These are phyloP conservation scores for Fusarium sambucinum DNA, from an alignment of 2,329 filamentous ascomycete genomes.

Conservation along the genomic window DNA sequence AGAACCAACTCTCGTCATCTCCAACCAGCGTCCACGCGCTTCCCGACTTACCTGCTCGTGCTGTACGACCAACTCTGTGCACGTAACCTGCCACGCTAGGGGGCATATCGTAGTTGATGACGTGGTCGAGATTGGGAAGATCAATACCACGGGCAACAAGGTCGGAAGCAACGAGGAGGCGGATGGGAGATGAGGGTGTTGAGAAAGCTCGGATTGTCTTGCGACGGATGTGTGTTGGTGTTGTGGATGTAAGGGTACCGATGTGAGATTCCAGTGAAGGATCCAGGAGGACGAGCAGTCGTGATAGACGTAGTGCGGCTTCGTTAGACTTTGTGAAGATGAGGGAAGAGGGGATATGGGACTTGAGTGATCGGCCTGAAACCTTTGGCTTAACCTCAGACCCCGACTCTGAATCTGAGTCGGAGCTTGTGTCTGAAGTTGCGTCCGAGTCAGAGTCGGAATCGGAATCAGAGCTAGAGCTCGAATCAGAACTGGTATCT, in stretches of 20 bases:
- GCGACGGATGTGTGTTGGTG: slow-evolving; percentile 76
- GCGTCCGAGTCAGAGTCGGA: slow-evolving; percentile 48
- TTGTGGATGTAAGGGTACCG: slow-evolving; percentile 81
- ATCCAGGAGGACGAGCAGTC: slow-evolving; percentile 77
- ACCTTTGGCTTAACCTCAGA: slow-evolving; percentile 41
- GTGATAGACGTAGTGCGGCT: slow-evolving; percentile 84
- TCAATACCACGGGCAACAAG: slow-evolving; percentile 94
- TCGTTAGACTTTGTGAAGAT: slow-evolving; percentile 95
- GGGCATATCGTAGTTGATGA: slow-evolving; percentile 95
- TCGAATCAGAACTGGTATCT: slow-evolving; percentile 45
- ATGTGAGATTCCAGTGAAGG: slow-evolving; percentile 68
- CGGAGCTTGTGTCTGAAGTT: slow-evolving; percentile 45
- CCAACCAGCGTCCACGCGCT: slow-evolving; percentile 89
- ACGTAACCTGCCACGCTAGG: slow-evolving; percentile 85
- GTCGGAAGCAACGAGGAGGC: slow-evolving; percentile 89
- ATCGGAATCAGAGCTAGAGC: slow-evolving; percentile 50
- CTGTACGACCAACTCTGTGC: slow-evolving; percentile 91
- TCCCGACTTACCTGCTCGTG: slow-evolving; percentile 80
- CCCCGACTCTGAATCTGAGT: slow-evolving; percentile 49
- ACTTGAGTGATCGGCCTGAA: slow-evolving; percentile 35
- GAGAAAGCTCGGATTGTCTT: slow-evolving; percentile 77
- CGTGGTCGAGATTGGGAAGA: slow-evolving; percentile 80
- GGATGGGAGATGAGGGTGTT: slow-evolving; percentile 72
- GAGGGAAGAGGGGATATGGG: slow-evolving; percentile 66
- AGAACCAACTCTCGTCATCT: slow-evolving; percentile 92